Evolutionary conservation across 1,284 basidiomycete species (phyloP).

Genomic region (Porphyrellus sp.): DNA sequence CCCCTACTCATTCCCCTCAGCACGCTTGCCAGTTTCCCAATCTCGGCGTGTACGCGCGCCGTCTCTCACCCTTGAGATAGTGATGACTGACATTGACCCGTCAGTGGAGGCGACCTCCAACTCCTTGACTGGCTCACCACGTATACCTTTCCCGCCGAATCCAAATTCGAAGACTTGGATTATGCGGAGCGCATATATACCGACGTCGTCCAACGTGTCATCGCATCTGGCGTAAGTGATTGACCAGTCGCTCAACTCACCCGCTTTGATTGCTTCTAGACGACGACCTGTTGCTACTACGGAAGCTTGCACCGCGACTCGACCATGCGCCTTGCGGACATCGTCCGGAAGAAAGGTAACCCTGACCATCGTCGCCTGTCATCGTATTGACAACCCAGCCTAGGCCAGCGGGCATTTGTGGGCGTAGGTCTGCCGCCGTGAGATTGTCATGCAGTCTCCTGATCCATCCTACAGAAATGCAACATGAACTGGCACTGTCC

Average conservation of each 20-base stretch:
- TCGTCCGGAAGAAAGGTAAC: conserved; percentile 64
- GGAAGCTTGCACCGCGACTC: conserved; percentile 80
- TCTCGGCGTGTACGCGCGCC: conserved; percentile 59
- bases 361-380: not conserved
- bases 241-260: not conserved
- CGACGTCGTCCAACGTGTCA: conserved; percentile 70
- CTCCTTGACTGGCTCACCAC: conserved; percentile 90
- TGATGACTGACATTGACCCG: conserved; percentile 7
- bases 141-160: conserved; percentile 88
- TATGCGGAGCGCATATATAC: conserved; percentile 76
- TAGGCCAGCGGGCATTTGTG: conserved; percentile 85
- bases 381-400: conserved; percentile 2
- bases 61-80: not conserved
- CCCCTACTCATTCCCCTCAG: conserved; percentile 38
- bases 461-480: conserved; percentile 69
- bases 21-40: conserved; percentile 90
- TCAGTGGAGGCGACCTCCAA: conserved; percentile 73
- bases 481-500: conserved; percentile 86
- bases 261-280: conserved; percentile 44
- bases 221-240: conserved; percentile 71
- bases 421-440: conserved; percentile 51
- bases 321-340: conserved; percentile 78
- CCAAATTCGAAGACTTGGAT: conserved; percentile 67
- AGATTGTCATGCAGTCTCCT: conserved; percentile 7
- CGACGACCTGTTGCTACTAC: conserved; percentile 93